Base-by-base conservation (phyloP, 192 early-diverging fungal species). In the Backusella tarrabulga region DNA sequence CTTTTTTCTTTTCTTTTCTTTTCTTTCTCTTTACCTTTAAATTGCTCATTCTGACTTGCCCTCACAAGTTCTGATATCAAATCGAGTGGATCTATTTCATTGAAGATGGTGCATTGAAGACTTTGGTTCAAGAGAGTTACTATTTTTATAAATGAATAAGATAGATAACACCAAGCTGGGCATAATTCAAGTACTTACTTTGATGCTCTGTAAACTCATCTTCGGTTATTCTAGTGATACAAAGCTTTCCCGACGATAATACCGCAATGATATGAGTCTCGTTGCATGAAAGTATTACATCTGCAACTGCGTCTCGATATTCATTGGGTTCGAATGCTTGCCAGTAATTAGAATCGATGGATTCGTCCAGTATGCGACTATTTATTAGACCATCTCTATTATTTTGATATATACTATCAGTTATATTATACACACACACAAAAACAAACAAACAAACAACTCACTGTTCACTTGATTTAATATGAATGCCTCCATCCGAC, bases 181-280 rank as follows among this genome's bases (percentile, higher is more conserved):
- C 1, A 9, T 21, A 6, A 21, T 1, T 12, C 7, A 29, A 14
- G 8, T 29, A 41, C 40, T 36, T 67, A 66, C 76, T 60, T 12
- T 70, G 36, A 32, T 67, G 40, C 14, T 68, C 68, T 19, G 26
- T 75, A 6, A 74, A 34, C 0, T 46, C 17, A 44, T 80, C 79
- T 3, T 54, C 32, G 0, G 76, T 75, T 17, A 82, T 52, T 67
- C 80, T 68, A 19, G 77, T 34, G 21, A 77, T 44, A 0, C 80
- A 77, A 19, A 82, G 15, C 54, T 73, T 70, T 2, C 74, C 76
- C 1, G 80, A 82, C 3, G 76, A 72, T 26, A 76, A 68, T 11
- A 82, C 35, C n/a, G 78, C 75, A 11, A 78, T 35, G 34, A 82
- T 42, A 41, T 82, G 80, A 4, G 80, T 82, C 46, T 82, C 80